Evolutionary conservation across 192 early-diverging fungal species (phyloP), one percentile per base, ranked within the genome.

Genomic region (Coemansia sp.): DNA sequence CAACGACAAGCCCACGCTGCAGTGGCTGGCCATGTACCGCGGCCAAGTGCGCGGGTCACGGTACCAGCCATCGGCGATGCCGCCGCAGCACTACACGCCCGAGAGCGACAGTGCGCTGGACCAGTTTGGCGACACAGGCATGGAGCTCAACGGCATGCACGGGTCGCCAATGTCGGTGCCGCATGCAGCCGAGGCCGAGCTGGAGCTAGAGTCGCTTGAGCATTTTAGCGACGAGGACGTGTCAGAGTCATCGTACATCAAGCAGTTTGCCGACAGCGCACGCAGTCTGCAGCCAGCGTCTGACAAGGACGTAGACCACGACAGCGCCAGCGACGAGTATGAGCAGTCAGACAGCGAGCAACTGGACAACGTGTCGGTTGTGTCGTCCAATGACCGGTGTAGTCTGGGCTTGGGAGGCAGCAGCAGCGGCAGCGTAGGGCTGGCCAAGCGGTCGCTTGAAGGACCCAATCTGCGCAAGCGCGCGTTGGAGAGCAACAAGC

Each of bases 21-120:
- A 79, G 33, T 79, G 76, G 76, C 62, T 79, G 29, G 62, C 65
- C 16, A 72, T 72, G 69, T 79, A 79, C 53, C 76, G 64, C 25
- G 69, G 66, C 0, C 76, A 79, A 30, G 59, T 79, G 31, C 76
- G 76, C 40, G 76, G 69, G 12, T 62, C 62, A 1, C 62, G 66
- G 30, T 79, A 79, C 62, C 48, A 62, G 53, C 58, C 60, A 27
- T 32, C 76, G 23, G 60, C 29, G 9, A 40, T 27, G 54, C 61
- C 56, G 42, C 42, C 42, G 18, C 42, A 32, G 40, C 54, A 65
- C 31, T 61, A 58, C 45, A 50, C 42, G 12, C 47, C 46, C 6
- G 61, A 67, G 9, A 38, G 56, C 40, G 58, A 63, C 24, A 38
- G 60, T 18, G 58, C 62, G 18, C 11, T 45, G 27, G 57, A 62